Evolutionary conservation across 1,284 basidiomycete genomes (phyloP), one percentile per base, ranked within the genome.

Genomic region (Cutaneotrichosporon sp.): DNA sequence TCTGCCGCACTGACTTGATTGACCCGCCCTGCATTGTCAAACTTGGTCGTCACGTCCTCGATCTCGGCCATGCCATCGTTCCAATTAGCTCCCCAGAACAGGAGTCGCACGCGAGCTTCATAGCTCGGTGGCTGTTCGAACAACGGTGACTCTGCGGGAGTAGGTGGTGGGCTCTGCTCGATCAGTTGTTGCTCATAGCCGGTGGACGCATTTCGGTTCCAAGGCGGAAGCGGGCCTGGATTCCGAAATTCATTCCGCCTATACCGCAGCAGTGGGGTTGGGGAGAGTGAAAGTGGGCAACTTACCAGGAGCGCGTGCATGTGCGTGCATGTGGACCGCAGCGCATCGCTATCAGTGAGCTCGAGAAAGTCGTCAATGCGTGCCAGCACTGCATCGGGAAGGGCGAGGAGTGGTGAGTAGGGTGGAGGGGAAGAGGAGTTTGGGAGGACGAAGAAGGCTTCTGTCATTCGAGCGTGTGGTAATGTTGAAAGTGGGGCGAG

Each of bases 381-480:
- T 9, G 55, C 55, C 11, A 56, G 55, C 13, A 56, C 55, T 21
- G 55, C 36, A 40, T 56, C 55, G 21, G 55, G 55, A 11, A 56
- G 38, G 16, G 55, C 55, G 55, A 56, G 55, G 21, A 56, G 55
- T 2, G 55, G 55, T 9, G 55, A 56, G 55, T 56, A 56, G 10
- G 55, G 55, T 9, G 55, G 55, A 8, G 55, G 55, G 13, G 55
- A 56, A 9, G 36, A 36, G 14, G 55, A 22, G 36, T 38, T 56
- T 7, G 55, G 55, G 13, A 56, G 38, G 14, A 56, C n/a, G 38
- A 56, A 42, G 38, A 56, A 42, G 13, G 55, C 36, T 16, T 42
- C 38, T 2, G 55, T 56, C 55, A 56, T 56, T 8, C 34, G 21
- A n/a, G 32, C 52, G 31, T 9, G 31, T 4, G 14, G 36, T 7